These are phyloP conservation scores for Phytopythium cucurbitacearum DNA, from an alignment of 352 stramenopile genomes.

Conservation along the genomic window DNA sequence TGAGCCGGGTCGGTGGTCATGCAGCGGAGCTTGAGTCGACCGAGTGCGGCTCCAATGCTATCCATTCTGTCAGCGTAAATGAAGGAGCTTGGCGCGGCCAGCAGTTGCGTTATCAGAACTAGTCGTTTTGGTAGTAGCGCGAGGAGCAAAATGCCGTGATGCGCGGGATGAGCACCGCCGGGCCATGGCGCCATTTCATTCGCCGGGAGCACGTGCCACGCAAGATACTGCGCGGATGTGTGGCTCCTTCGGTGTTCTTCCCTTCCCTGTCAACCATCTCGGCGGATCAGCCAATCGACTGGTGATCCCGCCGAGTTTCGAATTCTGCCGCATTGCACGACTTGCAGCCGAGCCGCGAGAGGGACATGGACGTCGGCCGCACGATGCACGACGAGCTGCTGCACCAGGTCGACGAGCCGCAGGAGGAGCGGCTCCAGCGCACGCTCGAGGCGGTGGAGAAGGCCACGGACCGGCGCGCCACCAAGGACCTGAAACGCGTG, in stretches of 20 bases:
- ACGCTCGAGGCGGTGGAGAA: conserved; percentile 13
- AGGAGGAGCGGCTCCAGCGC: conserved; percentile 15
- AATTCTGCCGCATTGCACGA: too few species aligned
- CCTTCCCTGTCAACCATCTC: too few species aligned
- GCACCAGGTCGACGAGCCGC: conserved; percentile 26
- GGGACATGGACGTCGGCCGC: conserved; percentile 22
- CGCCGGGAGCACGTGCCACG: conserved; percentile 4
- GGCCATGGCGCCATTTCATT: conserved; percentile 1
- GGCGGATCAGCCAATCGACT: too few species aligned
- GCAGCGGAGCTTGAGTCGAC: too few species aligned
- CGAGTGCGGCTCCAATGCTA: too few species aligned
- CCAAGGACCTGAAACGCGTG: too few species aligned
- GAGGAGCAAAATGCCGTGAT: not conserved
- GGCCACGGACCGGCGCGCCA: conserved; percentile 3
- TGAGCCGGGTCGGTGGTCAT: too few species aligned
- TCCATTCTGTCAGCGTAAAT: too few species aligned
- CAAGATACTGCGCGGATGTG: not conserved
- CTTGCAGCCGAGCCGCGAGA: not conserved
- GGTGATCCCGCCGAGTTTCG: too few species aligned
- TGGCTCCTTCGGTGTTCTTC: too few species aligned
- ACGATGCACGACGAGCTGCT: conserved; percentile 21
- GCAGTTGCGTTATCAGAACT: too few species aligned
- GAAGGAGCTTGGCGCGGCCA: too few species aligned
- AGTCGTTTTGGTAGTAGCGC: not conserved
- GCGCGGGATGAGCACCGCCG: not conserved